phyloP scores from a whole-genome alignment of 2,329 filamentous ascomycete genomes.

The Ophiostoma piceae region DNA sequence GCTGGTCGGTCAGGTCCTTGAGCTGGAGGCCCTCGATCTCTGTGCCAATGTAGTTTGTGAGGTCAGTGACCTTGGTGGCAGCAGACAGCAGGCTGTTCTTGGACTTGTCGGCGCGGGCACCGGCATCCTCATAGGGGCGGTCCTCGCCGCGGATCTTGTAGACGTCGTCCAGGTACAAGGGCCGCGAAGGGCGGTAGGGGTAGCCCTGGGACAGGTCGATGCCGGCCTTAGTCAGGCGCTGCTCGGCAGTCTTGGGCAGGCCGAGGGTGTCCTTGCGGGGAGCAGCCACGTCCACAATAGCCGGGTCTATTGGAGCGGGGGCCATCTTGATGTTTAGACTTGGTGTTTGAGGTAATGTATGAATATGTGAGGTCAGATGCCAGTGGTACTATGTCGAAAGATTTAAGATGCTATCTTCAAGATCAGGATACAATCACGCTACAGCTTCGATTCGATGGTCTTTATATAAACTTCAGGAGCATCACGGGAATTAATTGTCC shows the following conservation, averaged over 20 bases:
- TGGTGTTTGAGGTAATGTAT: not conserved
- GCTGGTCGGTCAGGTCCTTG: slow-evolving; percentile 54
- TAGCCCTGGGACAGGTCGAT: slow-evolving; percentile 66
- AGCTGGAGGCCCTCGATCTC: slow-evolving; percentile 60
- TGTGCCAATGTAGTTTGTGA: slow-evolving; percentile 59
- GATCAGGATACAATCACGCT: not conserved
- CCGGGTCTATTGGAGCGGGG: slow-evolving; percentile 55
- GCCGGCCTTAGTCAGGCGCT: slow-evolving; percentile 60
- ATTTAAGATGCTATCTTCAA: not conserved
- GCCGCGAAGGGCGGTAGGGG: slow-evolving; percentile 62
- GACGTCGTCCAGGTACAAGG: slow-evolving; percentile 65
- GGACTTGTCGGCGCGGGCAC: slow-evolving; percentile 58
- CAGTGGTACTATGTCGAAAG: not conserved
- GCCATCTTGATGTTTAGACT: slow-evolving; percentile 35
- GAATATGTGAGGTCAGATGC: not conserved
- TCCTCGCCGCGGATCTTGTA: slow-evolving; percentile 58
- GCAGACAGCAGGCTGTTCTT: slow-evolving; percentile 57
- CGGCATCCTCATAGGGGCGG: slow-evolving; percentile 54
- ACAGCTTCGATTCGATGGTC: not conserved
- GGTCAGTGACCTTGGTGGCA: slow-evolving; percentile 57
- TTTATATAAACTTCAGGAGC: not conserved
- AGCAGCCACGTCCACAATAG: slow-evolving; percentile 58
- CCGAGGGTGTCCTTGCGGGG: slow-evolving; percentile 60
- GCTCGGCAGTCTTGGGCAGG: slow-evolving; percentile 52
- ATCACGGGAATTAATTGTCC: not conserved